Evolutionary conservation across 352 stramenopile genomes (phyloP).

Genomic region (Globisporangium carolinianum): DNA sequence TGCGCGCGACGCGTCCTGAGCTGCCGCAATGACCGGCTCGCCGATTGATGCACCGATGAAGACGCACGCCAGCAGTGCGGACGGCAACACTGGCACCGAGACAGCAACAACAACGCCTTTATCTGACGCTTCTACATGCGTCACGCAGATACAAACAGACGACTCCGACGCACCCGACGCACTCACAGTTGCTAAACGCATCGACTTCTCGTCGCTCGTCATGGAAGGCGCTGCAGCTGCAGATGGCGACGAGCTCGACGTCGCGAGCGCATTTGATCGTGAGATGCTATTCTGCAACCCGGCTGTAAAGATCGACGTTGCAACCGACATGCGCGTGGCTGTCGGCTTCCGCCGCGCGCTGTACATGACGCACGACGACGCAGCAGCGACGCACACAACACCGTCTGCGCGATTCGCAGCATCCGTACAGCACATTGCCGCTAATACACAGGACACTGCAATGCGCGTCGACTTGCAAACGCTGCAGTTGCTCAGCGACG

Average conservation of each 20-base stretch:
- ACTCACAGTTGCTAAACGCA: slow-evolving; percentile 15
- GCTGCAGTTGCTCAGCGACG: slow-evolving; percentile 29
- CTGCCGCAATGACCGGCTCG: too few species aligned
- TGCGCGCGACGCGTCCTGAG: too few species aligned
- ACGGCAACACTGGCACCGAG: too few species aligned
- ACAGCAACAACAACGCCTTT: too few species aligned
- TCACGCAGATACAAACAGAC: background rate
- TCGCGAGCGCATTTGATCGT: background rate
- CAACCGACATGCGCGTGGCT: slow-evolving; percentile 35
- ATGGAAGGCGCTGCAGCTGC: background rate
- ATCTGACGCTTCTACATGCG: too few species aligned
- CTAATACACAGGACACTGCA: background rate
- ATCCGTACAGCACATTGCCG: background rate
- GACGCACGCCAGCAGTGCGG: too few species aligned
- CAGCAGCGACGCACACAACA: slow-evolving; percentile 2
- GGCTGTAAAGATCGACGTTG: slow-evolving; percentile 43
- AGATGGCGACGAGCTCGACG: background rate
- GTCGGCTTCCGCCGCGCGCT: slow-evolving; percentile 33
- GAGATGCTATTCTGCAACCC: slow-evolving; percentile 38
- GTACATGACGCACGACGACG: slow-evolving; percentile 19
- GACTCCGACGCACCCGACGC: slow-evolving; percentile 16
- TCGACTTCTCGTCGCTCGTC: slow-evolving; percentile 21
- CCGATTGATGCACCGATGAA: too few species aligned
- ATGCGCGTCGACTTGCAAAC: slow-evolving; percentile 8
- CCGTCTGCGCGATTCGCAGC: background rate